These are phyloP conservation scores for Candida dendrica DNA, from an alignment of 805 yeast genomes.

Conservation along the genomic window DNA sequence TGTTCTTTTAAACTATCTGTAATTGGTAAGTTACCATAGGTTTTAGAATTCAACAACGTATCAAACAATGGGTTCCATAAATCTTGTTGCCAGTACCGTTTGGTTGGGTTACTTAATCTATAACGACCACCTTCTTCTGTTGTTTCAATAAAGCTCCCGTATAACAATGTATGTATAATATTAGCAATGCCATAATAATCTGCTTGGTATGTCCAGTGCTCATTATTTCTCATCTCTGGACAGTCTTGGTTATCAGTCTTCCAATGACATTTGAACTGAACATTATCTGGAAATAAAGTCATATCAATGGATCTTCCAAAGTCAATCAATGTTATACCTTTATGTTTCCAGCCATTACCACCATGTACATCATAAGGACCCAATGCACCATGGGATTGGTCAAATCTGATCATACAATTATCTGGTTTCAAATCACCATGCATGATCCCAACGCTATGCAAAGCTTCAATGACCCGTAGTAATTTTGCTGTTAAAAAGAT, in stretches of 20 bases:
- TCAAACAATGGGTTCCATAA: slow-evolving; percentile 67
- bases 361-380: slow-evolving; percentile 28
- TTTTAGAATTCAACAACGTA: slow-evolving; percentile 51
- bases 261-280: slow-evolving; percentile 54
- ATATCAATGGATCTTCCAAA: slow-evolving; percentile 78
- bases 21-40: slow-evolving; percentile 32
- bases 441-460: slow-evolving; percentile 62
- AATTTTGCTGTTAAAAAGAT: slow-evolving; percentile 62
- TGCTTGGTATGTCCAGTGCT: slow-evolving; percentile 70
- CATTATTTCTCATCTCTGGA: slow-evolving; percentile 51
- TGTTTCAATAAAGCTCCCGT: slow-evolving; percentile 56
- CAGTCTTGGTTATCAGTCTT: slow-evolving; percentile 64
- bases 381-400: slow-evolving; percentile 12
- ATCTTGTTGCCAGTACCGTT: slow-evolving; percentile 69
- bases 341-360: slow-evolving; percentile 37
- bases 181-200: slow-evolving; percentile 83
- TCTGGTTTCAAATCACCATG: slow-evolving; percentile 88
- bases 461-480: slow-evolving; percentile 44
- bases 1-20: slow-evolving; percentile 26
- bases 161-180: slow-evolving; percentile 64
- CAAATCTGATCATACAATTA: slow-evolving; percentile 69
- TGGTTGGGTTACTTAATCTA: slow-evolving; percentile 40
- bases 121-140: slow-evolving; percentile 23
- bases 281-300: slow-evolving; percentile 41
- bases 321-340: slow-evolving; percentile 64